phyloP scores from a whole-genome alignment of 345 rosid species.

The Eucalyptus rudis region DNA sequence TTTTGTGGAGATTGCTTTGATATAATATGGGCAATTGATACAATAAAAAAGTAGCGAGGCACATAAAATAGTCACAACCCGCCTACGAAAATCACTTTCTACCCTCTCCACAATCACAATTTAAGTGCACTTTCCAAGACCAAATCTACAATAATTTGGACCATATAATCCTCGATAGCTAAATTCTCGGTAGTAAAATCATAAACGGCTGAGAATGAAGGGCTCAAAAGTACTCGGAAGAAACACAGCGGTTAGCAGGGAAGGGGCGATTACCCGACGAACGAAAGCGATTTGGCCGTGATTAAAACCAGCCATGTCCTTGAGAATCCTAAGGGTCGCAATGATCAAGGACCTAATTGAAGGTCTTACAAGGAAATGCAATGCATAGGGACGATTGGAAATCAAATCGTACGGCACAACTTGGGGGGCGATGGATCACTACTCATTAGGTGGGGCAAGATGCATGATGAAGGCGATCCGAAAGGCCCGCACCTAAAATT shows the following conservation, averaged over 20 bases:
- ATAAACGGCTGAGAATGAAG: background rate
- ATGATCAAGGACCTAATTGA: background rate
- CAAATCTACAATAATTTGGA: background rate
- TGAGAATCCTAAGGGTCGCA: background rate
- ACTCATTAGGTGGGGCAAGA: background rate
- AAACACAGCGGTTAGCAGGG: background rate
- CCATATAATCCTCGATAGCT: background rate
- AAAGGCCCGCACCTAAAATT: background rate
- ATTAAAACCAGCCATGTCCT: background rate
- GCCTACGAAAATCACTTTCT: background rate
- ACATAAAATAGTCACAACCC: background rate
- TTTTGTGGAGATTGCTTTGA: background rate
- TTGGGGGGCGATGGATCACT: background rate
- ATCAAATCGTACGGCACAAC: background rate
- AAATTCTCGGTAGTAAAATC: background rate
- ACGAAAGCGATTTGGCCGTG: background rate
- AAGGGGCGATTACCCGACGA: background rate
- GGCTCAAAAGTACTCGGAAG: background rate
- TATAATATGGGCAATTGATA: background rate
- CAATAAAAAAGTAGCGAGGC: background rate
- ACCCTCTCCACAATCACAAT: background rate
- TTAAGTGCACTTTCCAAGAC: background rate
- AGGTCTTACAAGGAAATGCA: background rate
- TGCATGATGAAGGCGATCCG: background rate
- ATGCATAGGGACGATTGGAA: slow-evolving; percentile 18